Evolutionary conservation across 1,284 basidiomycete genomes (phyloP).

Genomic region (Abortiporus biennis): DNA sequence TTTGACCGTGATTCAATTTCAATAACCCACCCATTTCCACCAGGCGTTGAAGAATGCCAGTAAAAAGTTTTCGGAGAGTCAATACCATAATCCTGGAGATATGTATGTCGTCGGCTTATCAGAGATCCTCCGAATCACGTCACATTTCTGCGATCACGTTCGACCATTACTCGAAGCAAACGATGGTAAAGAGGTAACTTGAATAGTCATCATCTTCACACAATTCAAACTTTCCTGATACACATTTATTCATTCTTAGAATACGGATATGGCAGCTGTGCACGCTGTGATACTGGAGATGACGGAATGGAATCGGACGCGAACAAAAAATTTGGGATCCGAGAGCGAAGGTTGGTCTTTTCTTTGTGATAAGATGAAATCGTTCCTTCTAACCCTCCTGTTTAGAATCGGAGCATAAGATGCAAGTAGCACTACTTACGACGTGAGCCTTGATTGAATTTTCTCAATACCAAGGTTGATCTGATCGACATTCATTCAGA

Average conservation of each 20-base stretch:
- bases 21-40: slow-evolving; percentile 24
- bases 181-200: no score
- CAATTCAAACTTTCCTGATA: slow-evolving; percentile 11
- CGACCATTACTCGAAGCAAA: slow-evolving; percentile 10
- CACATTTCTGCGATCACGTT: slow-evolving; percentile 21
- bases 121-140: slow-evolving; percentile 26
- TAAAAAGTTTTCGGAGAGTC: slow-evolving; percentile 17
- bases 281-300: slow-evolving; percentile 2
- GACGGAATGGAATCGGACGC: neutral
- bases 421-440: no score
- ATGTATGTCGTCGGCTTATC: slow-evolving; percentile 23
- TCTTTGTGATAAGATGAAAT: no score
- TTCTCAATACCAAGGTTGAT: no score
- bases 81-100: slow-evolving; percentile 24
- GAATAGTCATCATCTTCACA: neutral
- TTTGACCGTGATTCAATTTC: neutral
- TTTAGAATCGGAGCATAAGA: no score
- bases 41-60: no score
- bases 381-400: no score
- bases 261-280: slow-evolving; percentile 1
- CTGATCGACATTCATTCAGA: no score
- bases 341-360: neutral
- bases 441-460: no score
- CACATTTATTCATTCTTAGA: neutral
- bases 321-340: neutral